Evolutionary conservation across 495 filamentous ascomycete species (phyloP).

Genomic region (Aspergillus coremiiformis): DNA sequence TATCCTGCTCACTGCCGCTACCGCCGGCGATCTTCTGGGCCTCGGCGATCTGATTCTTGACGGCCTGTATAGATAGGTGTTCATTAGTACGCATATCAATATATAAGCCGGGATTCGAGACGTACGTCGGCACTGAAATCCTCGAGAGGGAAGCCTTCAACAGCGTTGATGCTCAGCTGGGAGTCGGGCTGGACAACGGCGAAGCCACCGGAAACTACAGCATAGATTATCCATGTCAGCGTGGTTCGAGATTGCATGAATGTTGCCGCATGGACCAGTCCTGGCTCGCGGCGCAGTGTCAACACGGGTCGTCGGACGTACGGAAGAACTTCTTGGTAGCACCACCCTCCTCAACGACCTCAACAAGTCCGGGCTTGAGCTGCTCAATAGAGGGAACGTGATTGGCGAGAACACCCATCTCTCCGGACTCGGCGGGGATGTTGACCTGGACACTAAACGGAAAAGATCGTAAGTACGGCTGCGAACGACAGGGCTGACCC

Average conservation of each 20-base stretch:
- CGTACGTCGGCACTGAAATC: conserved; percentile 83
- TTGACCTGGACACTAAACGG: conserved; percentile 87
- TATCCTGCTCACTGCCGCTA: conserved; percentile 90
- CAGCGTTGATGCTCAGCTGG: conserved; percentile 91
- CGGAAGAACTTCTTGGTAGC: conserved; percentile 98
- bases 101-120: conserved; percentile 2
- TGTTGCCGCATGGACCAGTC: neutral
- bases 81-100: conserved; percentile 5
- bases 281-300: conserved; percentile 7
- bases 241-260: neutral
- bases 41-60: conserved; percentile 64
- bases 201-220: conserved; percentile 87
- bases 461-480: conserved; percentile 32
- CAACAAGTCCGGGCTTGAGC: conserved; percentile 90
- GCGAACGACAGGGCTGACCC: conserved; percentile 9
- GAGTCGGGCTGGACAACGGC: conserved; percentile 95
- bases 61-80: conserved; percentile 23
- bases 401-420: conserved; percentile 98
- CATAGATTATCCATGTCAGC: conserved; percentile 17
- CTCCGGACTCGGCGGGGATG: conserved; percentile 93
- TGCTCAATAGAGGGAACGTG: conserved; percentile 99
- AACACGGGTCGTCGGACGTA: conserved; percentile 46
- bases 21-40: conserved; percentile 91
- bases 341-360: conserved; percentile 87
- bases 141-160: conserved; percentile 89